Evolutionary conservation across 2,329 filamentous ascomycete species (phyloP), one percentile per base, ranked within the genome.

Genomic region (Neospermospora avenae): DNA sequence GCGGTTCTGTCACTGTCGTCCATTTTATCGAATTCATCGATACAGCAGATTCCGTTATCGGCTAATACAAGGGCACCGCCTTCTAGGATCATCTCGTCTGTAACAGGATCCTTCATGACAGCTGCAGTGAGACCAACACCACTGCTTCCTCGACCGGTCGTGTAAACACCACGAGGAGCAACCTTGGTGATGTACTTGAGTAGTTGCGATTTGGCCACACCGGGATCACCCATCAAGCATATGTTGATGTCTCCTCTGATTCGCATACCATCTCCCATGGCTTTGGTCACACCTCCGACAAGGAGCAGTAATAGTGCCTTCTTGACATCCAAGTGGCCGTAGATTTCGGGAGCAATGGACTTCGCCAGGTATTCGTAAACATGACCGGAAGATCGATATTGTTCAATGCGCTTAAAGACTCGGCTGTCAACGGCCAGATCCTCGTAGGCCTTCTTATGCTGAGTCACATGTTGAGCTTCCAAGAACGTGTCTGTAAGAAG

Each of bases 181-280:
- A 99, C 95, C 78, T 99, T 98, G 66, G 92, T 91, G 73, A 99
- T 98, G 75, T 99, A 99, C 77, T 97, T 98, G 67, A 99, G 83
- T 67, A 99, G 80, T 79, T 99, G 95, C 39, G 95, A 99, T 79
- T 99, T 99, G 78, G 95, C 95, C 73, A 99, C 95, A 91, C 95
- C 95, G 73, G 95, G 95, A 72, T 99, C 95, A 82, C 95, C 95
- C 95, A 99, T 99, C 71, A 99, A 79, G 75, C 95, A 98, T 64
- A 99, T 88, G 77, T 99, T 99, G 80, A 99, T 96, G 72, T 99
- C 95, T 70, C 95, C 95, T 82, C 95, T 91, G 73, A 99, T 99
- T 71, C 92, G 89, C 95, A 99, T 98, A 62, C 95, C 95, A 71
- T 99, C 95, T 55, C 92, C 92, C 84, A 98, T 96, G 71, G 95